Percentiles rank a stretch among this genome's conserved stretches.
These are phyloP conservation scores for Tinospora cordifolia DNA, from an alignment of 164 flowering plant genomes.

Conservation along the genomic window DNA sequence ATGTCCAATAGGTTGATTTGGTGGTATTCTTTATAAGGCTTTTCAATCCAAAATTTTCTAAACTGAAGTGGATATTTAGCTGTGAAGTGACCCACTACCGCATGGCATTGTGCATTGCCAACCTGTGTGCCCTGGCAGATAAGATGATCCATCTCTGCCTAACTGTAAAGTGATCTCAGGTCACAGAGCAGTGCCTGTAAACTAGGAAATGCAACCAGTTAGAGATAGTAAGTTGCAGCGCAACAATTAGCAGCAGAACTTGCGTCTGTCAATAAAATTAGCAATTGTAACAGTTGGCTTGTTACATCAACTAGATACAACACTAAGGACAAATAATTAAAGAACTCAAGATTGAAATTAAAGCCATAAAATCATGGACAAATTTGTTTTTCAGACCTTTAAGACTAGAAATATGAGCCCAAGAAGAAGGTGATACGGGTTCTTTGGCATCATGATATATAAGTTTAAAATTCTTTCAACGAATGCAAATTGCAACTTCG, in stretches of 20 bases:
- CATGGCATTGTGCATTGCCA: no score
- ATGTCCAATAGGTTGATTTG: no score
- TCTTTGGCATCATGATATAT: no score
- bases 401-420: neutral
- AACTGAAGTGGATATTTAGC: neutral
- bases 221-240: neutral
- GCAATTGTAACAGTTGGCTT: neutral
- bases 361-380: neutral
- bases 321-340: no score
- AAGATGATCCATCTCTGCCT: no score
- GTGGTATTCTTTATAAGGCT: no score
- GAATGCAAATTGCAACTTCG: no score
- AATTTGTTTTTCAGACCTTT: neutral
- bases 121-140: no score
- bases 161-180: constrained; percentile 8
- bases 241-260: neutral
- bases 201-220: neutral
- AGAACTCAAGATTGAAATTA: neutral
- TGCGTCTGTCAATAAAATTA: neutral
- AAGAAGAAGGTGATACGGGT: no score
- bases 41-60: no score
- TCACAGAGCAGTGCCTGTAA: constrained; percentile 4
- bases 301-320: neutral
- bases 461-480: no score
- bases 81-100: neutral